Percentiles rank a stretch among this genome's conserved stretches.
Conservation (phyloP, 176 grass and related monocot species). For the Carex littledalei region DNA sequence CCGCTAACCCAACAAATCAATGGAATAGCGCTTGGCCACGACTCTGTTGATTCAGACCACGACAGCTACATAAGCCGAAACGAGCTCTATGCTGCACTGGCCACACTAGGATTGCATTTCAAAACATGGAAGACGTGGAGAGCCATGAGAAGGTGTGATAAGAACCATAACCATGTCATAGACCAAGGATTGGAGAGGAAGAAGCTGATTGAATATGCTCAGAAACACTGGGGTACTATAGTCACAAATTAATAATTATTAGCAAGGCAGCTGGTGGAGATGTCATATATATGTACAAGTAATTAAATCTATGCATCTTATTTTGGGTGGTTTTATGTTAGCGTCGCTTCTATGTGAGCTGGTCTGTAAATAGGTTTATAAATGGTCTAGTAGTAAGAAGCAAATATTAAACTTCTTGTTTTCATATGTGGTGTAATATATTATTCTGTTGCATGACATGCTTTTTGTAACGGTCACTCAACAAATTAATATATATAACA, state of each 20-base stretch:
- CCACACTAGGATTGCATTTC: not conserved
- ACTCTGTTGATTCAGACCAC: conserved; percentile 2
- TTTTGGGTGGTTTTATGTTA: not conserved
- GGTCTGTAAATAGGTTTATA: not conserved
- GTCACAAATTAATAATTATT: not conserved
- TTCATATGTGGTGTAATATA: not conserved
- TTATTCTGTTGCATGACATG: not conserved
- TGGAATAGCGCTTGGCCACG: too few species aligned
- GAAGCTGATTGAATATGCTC: too few species aligned
- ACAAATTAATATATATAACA: not conserved
- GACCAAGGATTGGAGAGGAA: too few species aligned
- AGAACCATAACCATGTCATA: not conserved
- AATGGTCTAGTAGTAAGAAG: not conserved
- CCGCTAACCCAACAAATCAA: too few species aligned
- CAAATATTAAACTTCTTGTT: not conserved
- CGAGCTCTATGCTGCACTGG: not conserved
- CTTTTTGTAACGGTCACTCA: not conserved
- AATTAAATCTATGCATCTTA: not conserved
- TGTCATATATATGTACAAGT: too few species aligned
- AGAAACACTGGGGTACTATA: too few species aligned
- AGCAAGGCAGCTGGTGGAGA: too few species aligned
- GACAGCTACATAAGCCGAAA: conserved; percentile 18
- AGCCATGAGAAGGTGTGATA: not conserved
- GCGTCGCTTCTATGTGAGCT: not conserved
- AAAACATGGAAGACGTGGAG: conserved; percentile 22